Base-by-base conservation (phyloP, 192 early-diverging fungal genomes). In the Phlyctochytrium arcticum region DNA sequence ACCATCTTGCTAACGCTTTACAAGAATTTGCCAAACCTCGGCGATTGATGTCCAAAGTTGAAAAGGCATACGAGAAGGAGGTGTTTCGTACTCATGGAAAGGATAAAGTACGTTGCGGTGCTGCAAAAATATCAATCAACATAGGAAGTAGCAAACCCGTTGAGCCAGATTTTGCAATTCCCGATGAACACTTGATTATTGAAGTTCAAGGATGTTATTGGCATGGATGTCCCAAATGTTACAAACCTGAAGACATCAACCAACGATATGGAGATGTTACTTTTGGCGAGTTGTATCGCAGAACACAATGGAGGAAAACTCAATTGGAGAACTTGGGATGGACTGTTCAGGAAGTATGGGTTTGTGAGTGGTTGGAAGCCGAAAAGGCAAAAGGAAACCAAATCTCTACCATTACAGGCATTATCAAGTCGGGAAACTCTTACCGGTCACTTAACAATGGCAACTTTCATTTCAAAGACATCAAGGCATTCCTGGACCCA, bases 311-410 rank as follows among this genome's bases (percentile, higher is more conserved):
- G n/a, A n/a, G n/a, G n/a, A n/a, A n/a, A n/a, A n/a, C n/a, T n/a
- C n/a, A n/a, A n/a, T n/a, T n/a, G n/a, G n/a, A n/a, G n/a, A n/a
- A n/a, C n/a, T n/a, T n/a, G n/a, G n/a, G n/a, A n/a, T 51, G 49
- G 49, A 51, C 49, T 24, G 49, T 51, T 51, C 9, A 51, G 49
- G 49, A 51, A 24, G 49, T 51, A 24, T 51, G 49, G 49, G 49
- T 19, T 19, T 51, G 49, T 24, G 49, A 51, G 10, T 51, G 12
- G 17, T 9, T 51, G 15, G 17, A 7, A 19, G 49, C 10, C 8
- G 7, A 51, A 24, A 51, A 51, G 49, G 49, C 7, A 24, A 51
- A 51, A 51, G 49, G 49, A 9, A 24, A 51, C 8, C 49, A 9
- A 9, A 51, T 51, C 24, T 9, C 12, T 21, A 51, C 49, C 7